A percentile compares a stretch with the other conserved stretches of the same genome.
Conservation (phyloP, 805 yeast species). For the Saccharomycopsis sp. region DNA sequence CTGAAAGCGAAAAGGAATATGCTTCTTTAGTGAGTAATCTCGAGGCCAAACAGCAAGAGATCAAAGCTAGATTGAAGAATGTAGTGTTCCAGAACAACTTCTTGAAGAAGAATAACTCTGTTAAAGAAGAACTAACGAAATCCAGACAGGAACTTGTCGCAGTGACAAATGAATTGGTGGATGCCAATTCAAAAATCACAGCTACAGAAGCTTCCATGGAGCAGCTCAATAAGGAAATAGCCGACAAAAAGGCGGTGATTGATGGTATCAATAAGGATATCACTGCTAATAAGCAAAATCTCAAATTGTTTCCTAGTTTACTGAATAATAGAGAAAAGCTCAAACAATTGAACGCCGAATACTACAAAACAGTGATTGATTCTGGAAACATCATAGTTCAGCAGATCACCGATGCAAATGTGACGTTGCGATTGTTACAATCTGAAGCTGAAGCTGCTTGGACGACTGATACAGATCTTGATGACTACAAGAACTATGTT, state of each 20-base stretch:
- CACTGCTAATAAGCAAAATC: slow-evolving; percentile 21
- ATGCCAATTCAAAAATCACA: slow-evolving; percentile 2
- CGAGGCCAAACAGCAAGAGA: slow-evolving; percentile 14
- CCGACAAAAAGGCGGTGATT: slow-evolving; percentile 16
- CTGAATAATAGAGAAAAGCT: slow-evolving; percentile 21
- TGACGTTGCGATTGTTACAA: slow-evolving; percentile 31
- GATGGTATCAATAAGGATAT: slow-evolving; percentile 18
- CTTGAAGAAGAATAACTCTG: slow-evolving; percentile 19
- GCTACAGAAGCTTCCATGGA: slow-evolving; percentile 5
- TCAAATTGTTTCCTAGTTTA: slow-evolving; percentile 20
- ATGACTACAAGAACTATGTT: slow-evolving; percentile 12
- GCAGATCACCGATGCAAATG: slow-evolving; percentile 30
- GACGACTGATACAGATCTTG: slow-evolving; percentile 16
- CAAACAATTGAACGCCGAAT: neutral
- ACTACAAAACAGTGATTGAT: slow-evolving; percentile 1
- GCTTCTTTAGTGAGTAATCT: slow-evolving; percentile 14
- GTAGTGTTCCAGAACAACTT: slow-evolving; percentile 21
- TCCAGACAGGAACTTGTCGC: slow-evolving; percentile 19
- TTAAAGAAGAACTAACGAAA: slow-evolving; percentile 17
- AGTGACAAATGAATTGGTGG: slow-evolving; percentile 13
- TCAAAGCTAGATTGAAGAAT: slow-evolving; percentile 20
- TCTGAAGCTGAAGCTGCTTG: slow-evolving; percentile 18
- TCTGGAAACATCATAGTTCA: slow-evolving; percentile 29
- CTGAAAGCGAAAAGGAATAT: slow-evolving; percentile 16
- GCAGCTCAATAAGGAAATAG: slow-evolving; percentile 10